Conservation (phyloP, 257 asterid species). For the Perilla frutescens region DNA sequence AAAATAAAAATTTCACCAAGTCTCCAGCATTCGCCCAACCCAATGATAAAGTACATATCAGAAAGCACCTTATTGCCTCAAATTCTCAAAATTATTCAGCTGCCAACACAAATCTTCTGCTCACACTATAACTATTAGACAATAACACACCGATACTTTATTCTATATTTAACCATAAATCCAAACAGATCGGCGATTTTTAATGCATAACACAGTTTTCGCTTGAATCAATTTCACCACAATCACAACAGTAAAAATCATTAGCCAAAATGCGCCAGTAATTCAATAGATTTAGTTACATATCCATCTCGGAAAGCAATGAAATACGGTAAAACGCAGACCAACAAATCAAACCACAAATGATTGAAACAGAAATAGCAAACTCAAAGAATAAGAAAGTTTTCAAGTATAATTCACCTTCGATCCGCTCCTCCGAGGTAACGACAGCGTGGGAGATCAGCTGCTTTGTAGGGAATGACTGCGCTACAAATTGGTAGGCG, state of each 20-base stretch:
- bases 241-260: background rate
- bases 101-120: no score
- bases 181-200: slow-evolving; percentile 25
- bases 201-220: background rate
- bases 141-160: background rate
- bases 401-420: slow-evolving; percentile 15
- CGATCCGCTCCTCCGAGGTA: slow-evolving; percentile 27
- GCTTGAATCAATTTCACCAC: no score
- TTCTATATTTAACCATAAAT: background rate
- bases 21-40: background rate
- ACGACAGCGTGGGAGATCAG: background rate
- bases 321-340: background rate
- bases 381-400: background rate
- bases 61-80: background rate
- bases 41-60: background rate
- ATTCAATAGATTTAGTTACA: slow-evolving; percentile 8
- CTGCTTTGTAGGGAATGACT: background rate
- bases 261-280: slow-evolving; percentile 3
- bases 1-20: background rate
- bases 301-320: background rate
- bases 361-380: background rate
- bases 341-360: slow-evolving; percentile 23
- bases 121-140: background rate
- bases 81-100: slow-evolving; percentile 2
- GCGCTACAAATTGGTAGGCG: slow-evolving; percentile 18